These are phyloP conservation scores for Bryopsis sp. DNA, from an alignment of 139 green algal species.

Conservation along the genomic window DNA sequence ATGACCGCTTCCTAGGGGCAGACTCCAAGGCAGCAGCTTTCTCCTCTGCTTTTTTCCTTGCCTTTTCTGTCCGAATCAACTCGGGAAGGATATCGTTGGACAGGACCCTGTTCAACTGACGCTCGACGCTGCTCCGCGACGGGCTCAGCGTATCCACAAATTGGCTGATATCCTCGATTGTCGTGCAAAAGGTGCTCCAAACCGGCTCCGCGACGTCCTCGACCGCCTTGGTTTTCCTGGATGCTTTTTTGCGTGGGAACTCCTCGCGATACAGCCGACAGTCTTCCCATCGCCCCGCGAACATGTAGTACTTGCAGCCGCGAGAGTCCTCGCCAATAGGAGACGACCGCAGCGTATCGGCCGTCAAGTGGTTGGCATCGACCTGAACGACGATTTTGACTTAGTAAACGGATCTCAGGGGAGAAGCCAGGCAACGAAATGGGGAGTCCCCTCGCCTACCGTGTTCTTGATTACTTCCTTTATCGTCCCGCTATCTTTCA, in stretches of 20 bases:
- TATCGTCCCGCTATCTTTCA: constrained; percentile 4
- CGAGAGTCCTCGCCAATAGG: constrained; percentile 29
- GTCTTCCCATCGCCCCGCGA: constrained; percentile 31
- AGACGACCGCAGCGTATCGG: constrained; percentile 24
- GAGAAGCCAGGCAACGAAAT: background rate
- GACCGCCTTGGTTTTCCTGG: constrained; percentile 4
- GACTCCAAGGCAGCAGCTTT: constrained; percentile 24
- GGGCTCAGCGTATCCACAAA: constrained; percentile 24
- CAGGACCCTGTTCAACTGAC: constrained; percentile 23
- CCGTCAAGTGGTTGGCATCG: constrained; percentile 13
- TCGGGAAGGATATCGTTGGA: constrained; percentile 30
- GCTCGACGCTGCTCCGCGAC: constrained; percentile 26
- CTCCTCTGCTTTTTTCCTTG: constrained; percentile 27
- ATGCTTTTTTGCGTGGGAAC: constrained; percentile 3
- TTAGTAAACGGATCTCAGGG: background rate
- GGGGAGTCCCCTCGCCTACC: background rate
- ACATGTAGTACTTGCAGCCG: constrained; percentile 32
- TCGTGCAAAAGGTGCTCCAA: constrained; percentile 34
- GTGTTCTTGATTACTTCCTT: constrained; percentile 1
- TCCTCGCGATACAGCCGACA: constrained; percentile 33
- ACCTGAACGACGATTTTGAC: too few relatives aligned
- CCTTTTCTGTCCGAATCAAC: constrained; percentile 24
- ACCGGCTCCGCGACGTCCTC: constrained; percentile 11
- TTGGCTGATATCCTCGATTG: constrained; percentile 31
- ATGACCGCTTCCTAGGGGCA: constrained; percentile 36